phyloP scores from a whole-genome alignment of 495 filamentous ascomycete genomes.

The Podospora comata region DNA sequence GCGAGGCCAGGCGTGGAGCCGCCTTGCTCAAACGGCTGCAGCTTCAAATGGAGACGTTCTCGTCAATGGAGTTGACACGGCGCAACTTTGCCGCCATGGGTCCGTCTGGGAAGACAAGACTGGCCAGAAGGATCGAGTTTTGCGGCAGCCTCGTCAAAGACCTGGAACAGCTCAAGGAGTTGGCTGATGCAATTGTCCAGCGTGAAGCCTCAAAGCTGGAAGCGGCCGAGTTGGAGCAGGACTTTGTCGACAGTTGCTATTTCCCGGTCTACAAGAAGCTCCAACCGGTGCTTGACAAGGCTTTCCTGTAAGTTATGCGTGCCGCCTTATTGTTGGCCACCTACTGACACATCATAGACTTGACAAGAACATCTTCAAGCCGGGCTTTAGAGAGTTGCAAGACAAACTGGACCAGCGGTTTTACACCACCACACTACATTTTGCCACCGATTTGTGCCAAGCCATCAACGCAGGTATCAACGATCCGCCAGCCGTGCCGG shows the following conservation, averaged over 20 bases:
- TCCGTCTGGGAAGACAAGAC: constrained; percentile 68
- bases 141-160: constrained; percentile 70
- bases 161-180: constrained; percentile 64
- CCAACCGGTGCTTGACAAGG: constrained; percentile 76
- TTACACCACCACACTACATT: constrained; percentile 71
- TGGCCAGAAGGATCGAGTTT: constrained; percentile 84
- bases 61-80: constrained; percentile 91
- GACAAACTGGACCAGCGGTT: constrained; percentile 63
- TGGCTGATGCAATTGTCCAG: constrained; percentile 66
- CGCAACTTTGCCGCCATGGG: constrained; percentile 93
- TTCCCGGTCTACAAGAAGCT: constrained; percentile 81
- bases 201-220: constrained; percentile 72
- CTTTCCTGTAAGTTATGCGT: constrained; percentile 54
- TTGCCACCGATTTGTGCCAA: constrained; percentile 67
- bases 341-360: constrained; percentile 52
- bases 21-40: constrained; percentile 89
- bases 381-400: constrained; percentile 61
- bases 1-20: constrained; percentile 86
- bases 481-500: constrained; percentile 29
- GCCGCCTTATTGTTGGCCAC: background rate
- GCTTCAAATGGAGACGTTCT: constrained; percentile 89
- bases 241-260: constrained; percentile 80
- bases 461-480: constrained; percentile 68
- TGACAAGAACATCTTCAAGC: constrained; percentile 70
- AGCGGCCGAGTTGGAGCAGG: constrained; percentile 68